Conservation (phyloP, 108 stramenopile genomes). For the Cyclotella baltica region DNA sequence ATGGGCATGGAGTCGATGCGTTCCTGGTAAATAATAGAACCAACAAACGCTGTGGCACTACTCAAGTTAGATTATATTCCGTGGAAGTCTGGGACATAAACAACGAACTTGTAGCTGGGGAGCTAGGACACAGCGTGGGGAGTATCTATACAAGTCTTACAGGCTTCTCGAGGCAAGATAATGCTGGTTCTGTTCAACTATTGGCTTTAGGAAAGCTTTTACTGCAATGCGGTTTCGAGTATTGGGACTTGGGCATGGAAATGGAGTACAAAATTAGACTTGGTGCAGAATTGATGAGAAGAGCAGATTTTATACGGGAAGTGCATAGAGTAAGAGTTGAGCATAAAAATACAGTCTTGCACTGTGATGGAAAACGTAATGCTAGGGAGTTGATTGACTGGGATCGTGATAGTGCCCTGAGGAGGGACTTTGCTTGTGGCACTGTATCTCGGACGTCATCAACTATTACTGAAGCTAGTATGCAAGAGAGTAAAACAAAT, state of each 20-base stretch:
- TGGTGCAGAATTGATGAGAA: conserved; percentile 63
- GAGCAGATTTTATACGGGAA: conserved; percentile 67
- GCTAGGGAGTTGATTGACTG: conserved; percentile 43
- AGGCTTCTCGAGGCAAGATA: conserved; percentile 74
- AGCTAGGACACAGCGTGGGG: conserved; percentile 87
- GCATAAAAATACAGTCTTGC: conserved; percentile 21
- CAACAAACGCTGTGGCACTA: conserved; percentile 14
- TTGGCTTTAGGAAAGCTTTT: conserved; percentile 65
- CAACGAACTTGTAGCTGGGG: conserved; percentile 77
- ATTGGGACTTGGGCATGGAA: conserved; percentile 91
- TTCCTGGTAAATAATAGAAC: conserved; percentile 30
- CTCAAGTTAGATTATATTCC: conserved; percentile 76
- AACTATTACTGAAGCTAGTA: conserved; percentile 5
- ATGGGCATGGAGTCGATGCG: conserved; percentile 21
- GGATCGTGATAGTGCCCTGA: neutral
- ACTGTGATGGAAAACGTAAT: conserved; percentile 27
- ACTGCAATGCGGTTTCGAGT: conserved; percentile 50
- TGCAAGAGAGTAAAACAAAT: neutral
- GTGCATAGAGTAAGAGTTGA: conserved; percentile 48
- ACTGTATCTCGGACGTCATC: conserved; percentile 6
- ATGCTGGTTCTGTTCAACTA: conserved; percentile 83
- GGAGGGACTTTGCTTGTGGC: neutral
- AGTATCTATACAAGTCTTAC: conserved; percentile 83
- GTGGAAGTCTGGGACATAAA: conserved; percentile 79
- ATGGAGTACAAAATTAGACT: conserved; percentile 76